Evolutionary conservation across 2,329 filamentous ascomycete genomes (phyloP).

Genomic region (Claviceps sp.): DNA sequence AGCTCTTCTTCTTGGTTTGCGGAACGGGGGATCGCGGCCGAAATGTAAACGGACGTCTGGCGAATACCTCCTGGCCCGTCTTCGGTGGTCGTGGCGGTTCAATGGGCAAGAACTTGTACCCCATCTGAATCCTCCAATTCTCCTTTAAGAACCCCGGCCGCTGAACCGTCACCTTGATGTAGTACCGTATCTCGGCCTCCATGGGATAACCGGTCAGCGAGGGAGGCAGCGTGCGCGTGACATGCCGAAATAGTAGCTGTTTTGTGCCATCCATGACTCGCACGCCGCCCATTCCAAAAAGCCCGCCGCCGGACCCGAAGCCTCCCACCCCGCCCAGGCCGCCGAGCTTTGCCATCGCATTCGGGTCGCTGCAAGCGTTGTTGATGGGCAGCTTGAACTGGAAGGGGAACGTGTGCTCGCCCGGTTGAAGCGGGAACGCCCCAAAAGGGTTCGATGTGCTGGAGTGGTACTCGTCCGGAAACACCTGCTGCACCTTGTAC

Average conservation of each 20-base stretch:
- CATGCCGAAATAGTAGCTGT: constrained; percentile 53
- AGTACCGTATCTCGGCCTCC: constrained; percentile 85
- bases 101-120: constrained; percentile 83
- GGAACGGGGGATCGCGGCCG: constrained; percentile 23
- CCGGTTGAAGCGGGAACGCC: constrained; percentile 49
- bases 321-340: constrained; percentile 42
- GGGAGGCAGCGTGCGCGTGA: constrained; percentile 77
- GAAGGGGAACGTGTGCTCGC: constrained; percentile 66
- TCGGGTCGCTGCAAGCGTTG: constrained; percentile 50
- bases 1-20: constrained; percentile 34
- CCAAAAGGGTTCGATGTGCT: constrained; percentile 27
- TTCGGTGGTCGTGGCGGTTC: constrained; percentile 64
- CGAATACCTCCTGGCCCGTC: constrained; percentile 69
- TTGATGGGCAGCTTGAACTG: constrained; percentile 67
- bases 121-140: constrained; percentile 57
- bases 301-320: constrained; percentile 27
- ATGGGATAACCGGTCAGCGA: constrained; percentile 77
- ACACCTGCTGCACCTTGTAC: constrained; percentile 62
- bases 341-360: constrained; percentile 39
- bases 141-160: constrained; percentile 82
- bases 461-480: constrained; percentile 42
- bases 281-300: constrained; percentile 38
- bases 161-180: constrained; percentile 87
- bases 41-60: constrained; percentile 55
- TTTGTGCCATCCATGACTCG: constrained; percentile 50